These are phyloP conservation scores for Dendrocalamus latiflorus DNA, from an alignment of 202 grass and related monocot genomes.

Conservation along the genomic window DNA sequence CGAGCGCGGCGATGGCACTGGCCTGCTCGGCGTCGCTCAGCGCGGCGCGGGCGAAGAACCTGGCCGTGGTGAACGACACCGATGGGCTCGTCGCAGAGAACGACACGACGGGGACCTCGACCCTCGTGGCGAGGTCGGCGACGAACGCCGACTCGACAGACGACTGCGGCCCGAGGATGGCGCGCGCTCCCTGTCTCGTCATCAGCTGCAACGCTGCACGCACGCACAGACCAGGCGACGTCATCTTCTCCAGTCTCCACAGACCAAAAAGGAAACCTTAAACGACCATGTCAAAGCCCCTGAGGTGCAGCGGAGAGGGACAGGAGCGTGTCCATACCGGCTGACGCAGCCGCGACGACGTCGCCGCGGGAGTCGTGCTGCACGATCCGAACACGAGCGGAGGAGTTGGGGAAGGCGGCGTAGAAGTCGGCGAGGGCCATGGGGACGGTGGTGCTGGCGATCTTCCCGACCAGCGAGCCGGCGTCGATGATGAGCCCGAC, in stretches of 20 bases:
- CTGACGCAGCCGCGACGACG: slow-evolving; percentile 55
- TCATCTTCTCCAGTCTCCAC: not conserved
- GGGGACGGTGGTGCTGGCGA: slow-evolving; percentile 40
- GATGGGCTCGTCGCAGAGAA: slow-evolving; percentile 81
- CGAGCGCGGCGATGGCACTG: slow-evolving; percentile 47
- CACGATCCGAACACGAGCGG: slow-evolving; percentile 27
- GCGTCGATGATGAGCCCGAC: slow-evolving; percentile 65
- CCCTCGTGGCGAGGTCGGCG: slow-evolving; percentile 49
- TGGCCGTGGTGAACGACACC: slow-evolving; percentile 22
- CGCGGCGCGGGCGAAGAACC: slow-evolving; percentile 62
- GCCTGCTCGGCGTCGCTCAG: slow-evolving; percentile 53
- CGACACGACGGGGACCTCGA: slow-evolving; percentile 58
- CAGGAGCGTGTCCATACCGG: slow-evolving; percentile 32
- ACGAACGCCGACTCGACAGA: slow-evolving; percentile 63
- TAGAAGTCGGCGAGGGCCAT: slow-evolving; percentile 77
- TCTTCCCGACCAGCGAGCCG: slow-evolving; percentile 32
- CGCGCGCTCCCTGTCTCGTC: slow-evolving; percentile 37
- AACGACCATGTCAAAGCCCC: no score
- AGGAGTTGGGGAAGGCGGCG: slow-evolving; percentile 28
- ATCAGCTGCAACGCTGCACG: slow-evolving; percentile 69
- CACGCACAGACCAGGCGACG: not conserved
- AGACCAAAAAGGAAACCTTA: not conserved
- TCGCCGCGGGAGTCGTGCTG: slow-evolving; percentile 34
- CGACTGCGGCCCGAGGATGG: slow-evolving; percentile 70
- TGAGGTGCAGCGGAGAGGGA: not conserved